phyloP scores from a whole-genome alignment of 2,329 filamentous ascomycete genomes.

The Seiridium unicorne region DNA sequence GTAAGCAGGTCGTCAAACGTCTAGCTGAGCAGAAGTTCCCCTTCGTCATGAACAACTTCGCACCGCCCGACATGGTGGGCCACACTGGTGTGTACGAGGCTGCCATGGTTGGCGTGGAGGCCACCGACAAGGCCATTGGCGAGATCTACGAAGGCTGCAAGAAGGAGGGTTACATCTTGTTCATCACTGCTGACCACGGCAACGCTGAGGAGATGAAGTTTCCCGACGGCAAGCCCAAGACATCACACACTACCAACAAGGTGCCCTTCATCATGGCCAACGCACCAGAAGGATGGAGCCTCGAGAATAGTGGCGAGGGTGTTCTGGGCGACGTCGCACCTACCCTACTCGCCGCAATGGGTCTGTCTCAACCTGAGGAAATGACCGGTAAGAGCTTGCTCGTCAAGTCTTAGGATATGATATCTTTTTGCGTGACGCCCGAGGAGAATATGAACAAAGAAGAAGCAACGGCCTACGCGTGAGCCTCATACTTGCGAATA shows the following conservation, averaged over 20 bases:
- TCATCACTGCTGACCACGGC: slow-evolving; percentile 94
- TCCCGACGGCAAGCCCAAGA: slow-evolving; percentile 93
- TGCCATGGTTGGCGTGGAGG: slow-evolving; percentile 77
- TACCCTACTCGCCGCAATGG: slow-evolving; percentile 90
- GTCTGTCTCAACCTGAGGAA: slow-evolving; percentile 81
- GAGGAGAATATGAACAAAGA: background rate
- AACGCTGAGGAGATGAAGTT: slow-evolving; percentile 99
- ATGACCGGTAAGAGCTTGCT: slow-evolving; percentile 89
- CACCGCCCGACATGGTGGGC: slow-evolving; percentile 98
- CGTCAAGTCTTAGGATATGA: slow-evolving; percentile 54
- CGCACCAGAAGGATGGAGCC: slow-evolving; percentile 81
- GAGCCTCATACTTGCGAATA: background rate
- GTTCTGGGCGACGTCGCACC: slow-evolving; percentile 97
- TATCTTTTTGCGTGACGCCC: background rate
- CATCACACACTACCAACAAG: slow-evolving; percentile 95
- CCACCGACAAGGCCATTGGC: slow-evolving; percentile 93
- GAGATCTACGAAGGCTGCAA: slow-evolving; percentile 92
- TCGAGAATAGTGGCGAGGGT: slow-evolving; percentile 74
- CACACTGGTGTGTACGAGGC: slow-evolving; percentile 98
- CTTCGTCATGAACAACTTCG: slow-evolving; percentile 99
- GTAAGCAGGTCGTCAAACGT: slow-evolving; percentile 84
- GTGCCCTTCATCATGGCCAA: slow-evolving; percentile 99
- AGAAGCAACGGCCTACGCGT: background rate
- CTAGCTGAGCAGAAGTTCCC: slow-evolving; percentile 84
- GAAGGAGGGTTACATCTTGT: slow-evolving; percentile 87